phyloP scores from a whole-genome alignment of 768 basidiomycete species.

The Flagelloscypha sp. region DNA sequence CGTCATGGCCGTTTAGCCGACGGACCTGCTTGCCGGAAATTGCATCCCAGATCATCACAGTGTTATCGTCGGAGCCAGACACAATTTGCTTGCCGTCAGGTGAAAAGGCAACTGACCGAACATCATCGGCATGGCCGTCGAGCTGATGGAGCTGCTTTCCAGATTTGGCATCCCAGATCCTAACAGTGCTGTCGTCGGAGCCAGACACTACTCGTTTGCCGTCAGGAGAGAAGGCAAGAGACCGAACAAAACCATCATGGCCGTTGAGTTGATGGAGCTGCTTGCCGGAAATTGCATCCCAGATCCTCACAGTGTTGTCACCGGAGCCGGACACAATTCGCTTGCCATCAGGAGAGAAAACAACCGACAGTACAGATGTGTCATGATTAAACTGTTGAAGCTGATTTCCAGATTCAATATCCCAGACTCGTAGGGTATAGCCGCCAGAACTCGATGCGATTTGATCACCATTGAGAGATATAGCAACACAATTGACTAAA shows the following conservation, averaged over 20 bases:
- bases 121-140: constrained; percentile 9
- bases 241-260: not conserved
- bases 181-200: constrained; percentile 5
- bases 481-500: constrained; percentile 4
- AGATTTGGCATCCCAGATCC: constrained; percentile 10
- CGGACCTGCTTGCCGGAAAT: not conserved
- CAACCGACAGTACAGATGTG: constrained; percentile 7
- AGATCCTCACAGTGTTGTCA: constrained; percentile 12
- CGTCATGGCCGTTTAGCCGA: constrained; percentile 9
- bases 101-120: constrained; percentile 12
- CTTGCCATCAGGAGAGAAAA: constrained; percentile 13
- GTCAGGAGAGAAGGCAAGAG: constrained; percentile 8
- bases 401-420: constrained; percentile 3
- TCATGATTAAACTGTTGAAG: constrained; percentile 7
- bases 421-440: constrained; percentile 7
- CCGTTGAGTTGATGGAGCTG: not conserved
- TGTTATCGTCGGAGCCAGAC: constrained; percentile 13
- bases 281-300: constrained; percentile 10
- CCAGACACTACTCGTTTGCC: constrained; percentile 9
- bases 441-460: constrained; percentile 8
- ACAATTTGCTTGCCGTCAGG: constrained; percentile 13
- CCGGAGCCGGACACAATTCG: constrained; percentile 14
- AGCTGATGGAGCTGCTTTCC: constrained; percentile 4
- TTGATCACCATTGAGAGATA: constrained; percentile 8
- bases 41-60: constrained; percentile 12